Base-by-base conservation (phyloP, 495 filamentous ascomycete species). In the Pyronema omphalodes region DNA sequence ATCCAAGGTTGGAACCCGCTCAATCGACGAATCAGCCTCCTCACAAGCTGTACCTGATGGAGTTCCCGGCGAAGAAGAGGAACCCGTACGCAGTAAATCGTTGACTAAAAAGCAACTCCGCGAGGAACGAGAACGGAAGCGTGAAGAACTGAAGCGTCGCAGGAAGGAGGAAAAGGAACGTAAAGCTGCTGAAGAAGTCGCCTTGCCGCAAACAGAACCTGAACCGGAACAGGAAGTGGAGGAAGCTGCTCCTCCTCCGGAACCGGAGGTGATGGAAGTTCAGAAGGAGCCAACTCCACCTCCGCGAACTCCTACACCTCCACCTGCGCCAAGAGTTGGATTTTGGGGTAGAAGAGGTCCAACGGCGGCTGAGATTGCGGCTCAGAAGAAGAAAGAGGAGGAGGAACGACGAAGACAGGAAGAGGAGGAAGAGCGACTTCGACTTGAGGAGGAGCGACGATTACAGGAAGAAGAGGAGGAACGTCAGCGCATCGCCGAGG, bases 191-290 rank as follows among this genome's bases (percentile, higher is more conserved):
- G 54, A 50, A 49, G 54, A 46, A 9, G 19, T 33, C 19, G 59
- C 59, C 17, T 46, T 43, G 15, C 45, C 55, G 9, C 54, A 53
- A 46, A 23, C 18, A 39, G 55, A 19, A 14, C 36, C 17, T 39
- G 55, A 58, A 36, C 57, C 46, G 18, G 59, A 62, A 48, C 58
- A 59, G 17, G 58, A 49, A 46, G 50, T 39, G 8, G 59, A 50
- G 18, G 23, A 29, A 29, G 23, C 23, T 29, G 23, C 5, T 29
- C 23, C 23, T 29, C 23, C 23, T 29, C 49, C 39, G 2, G 41
- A 29, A 51, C 29, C 48, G 17, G 48, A 51, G 48, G 9, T 33
- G n/a, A 37, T 14, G 17, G 23, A 34, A 37, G 48, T 47, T 19
- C 3, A 11, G 44, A 23, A n/a, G 17, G 12, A 9, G 9, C 14